Evolutionary conservation across 129 eudicot genomes (phyloP).

Genomic region (Scalesia atractyloides): DNA sequence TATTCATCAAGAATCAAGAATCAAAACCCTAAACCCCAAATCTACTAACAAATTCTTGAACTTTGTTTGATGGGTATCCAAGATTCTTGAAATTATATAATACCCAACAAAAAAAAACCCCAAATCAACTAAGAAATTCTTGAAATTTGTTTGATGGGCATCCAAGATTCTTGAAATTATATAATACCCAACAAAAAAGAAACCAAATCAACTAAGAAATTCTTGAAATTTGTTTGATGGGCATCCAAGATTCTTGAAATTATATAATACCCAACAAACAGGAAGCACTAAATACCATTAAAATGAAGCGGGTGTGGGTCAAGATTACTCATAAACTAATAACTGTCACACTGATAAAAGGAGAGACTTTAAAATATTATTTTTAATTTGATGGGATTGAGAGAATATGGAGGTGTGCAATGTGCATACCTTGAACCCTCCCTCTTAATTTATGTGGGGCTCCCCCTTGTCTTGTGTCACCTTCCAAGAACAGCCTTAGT

Average conservation of each 20-base stretch:
- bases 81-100: conserved; percentile 43
- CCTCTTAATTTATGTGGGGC: conserved; percentile 57
- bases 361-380: too few relatives aligned
- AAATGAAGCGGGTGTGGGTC: conserved; percentile 76
- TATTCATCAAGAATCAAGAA: conserved; percentile 35
- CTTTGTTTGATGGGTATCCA: conserved; percentile 21
- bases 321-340: conserved; percentile 18
- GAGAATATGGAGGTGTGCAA: conserved; percentile 75
- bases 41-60: neutral
- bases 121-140: too few relatives aligned
- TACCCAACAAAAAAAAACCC: conserved; percentile 33
- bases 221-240: neutral
- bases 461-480: conserved; percentile 63
- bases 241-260: conserved; percentile 41
- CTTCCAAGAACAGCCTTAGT: conserved; percentile 72
- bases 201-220: conserved; percentile 27
- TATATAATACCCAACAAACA: conserved; percentile 51
- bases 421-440: conserved; percentile 81
- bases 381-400: conserved; percentile 43
- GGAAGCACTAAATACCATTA: conserved; percentile 52
- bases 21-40: conserved; percentile 38
- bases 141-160: too few relatives aligned
- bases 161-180: too few relatives aligned
- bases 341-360: conserved; percentile 27
- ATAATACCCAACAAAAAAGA: too few relatives aligned